Conservation (phyloP, 495 filamentous ascomycete species). For the Halenospora varia region DNA sequence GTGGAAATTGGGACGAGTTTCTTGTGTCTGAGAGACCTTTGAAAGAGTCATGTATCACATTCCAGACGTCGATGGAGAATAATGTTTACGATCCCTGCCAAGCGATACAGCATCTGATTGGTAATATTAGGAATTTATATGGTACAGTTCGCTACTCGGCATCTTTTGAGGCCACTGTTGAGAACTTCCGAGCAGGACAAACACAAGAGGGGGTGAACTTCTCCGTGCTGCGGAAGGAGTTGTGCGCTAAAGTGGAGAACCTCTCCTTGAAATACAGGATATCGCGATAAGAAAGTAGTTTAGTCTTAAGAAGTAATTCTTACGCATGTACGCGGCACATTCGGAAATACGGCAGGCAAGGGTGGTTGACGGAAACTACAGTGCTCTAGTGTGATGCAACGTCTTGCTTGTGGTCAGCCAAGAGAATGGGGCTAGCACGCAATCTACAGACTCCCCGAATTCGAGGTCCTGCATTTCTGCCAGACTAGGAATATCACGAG, state of each 20-base stretch:
- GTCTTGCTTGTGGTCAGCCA: neutral
- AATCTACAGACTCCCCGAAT: neutral
- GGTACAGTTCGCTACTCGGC: neutral
- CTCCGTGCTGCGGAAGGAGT: neutral
- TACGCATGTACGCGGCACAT: neutral
- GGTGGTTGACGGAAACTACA: neutral
- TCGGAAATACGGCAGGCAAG: neutral
- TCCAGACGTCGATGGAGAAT: neutral
- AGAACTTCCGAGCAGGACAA: neutral
- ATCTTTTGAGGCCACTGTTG: neutral
- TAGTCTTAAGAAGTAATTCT: neutral
- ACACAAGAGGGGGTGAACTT: neutral
- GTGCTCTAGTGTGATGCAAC: neutral
- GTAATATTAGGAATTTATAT: neutral
- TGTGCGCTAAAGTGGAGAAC: neutral
- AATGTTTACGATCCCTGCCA: neutral
- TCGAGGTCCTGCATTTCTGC: neutral
- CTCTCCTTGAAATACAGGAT: neutral
- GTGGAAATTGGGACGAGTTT: neutral
- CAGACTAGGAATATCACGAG: too few species aligned
- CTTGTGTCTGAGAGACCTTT: neutral
- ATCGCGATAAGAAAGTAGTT: neutral
- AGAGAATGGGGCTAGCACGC: neutral
- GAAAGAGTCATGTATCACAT: neutral
- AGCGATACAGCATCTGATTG: neutral